A percentile compares a stretch with the other conserved stretches of the same genome.
Evolutionary conservation across 2,329 filamentous ascomycete species (phyloP).

Genomic region (Penicillium griseofulvum): DNA sequence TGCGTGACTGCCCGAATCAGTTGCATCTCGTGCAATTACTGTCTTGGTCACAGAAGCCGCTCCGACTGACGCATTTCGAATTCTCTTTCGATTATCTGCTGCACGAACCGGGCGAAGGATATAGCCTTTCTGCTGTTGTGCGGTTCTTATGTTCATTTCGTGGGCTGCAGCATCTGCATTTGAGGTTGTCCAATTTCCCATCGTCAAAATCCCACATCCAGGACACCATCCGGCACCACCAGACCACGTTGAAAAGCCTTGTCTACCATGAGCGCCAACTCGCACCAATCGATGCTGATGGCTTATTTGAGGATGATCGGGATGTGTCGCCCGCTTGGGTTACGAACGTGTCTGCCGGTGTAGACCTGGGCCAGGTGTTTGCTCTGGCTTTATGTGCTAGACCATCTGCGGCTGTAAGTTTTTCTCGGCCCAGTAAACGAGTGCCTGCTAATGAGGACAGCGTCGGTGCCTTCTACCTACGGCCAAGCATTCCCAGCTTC

Average conservation of each 20-base stretch:
- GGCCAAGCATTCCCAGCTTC: background rate
- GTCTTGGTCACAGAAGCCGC: background rate
- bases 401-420: conserved; percentile 7
- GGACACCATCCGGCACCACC: conserved; percentile 5
- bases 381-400: conserved; percentile 6
- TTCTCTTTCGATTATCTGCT: background rate
- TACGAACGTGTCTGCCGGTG: background rate
- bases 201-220: background rate
- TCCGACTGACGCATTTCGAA: background rate
- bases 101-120: background rate
- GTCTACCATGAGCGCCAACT: conserved; percentile 11
- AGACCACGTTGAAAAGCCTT: conserved; percentile 3
- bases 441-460: background rate
- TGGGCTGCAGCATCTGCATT: conserved; percentile 9
- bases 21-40: background rate
- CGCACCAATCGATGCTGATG: conserved; percentile 1
- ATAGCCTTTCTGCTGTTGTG: background rate
- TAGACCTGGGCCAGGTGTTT: background rate
- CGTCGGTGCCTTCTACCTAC: background rate
- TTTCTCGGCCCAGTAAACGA: background rate
- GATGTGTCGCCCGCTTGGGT: conserved; percentile 8
- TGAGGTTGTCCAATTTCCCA: conserved; percentile 11
- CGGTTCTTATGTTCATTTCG: conserved; percentile 8
- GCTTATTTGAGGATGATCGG: conserved; percentile 8
- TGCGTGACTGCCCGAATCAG: background rate